Base-by-base conservation (phyloP, 192 early-diverging fungal genomes). In the Coemansia reversa region DNA sequence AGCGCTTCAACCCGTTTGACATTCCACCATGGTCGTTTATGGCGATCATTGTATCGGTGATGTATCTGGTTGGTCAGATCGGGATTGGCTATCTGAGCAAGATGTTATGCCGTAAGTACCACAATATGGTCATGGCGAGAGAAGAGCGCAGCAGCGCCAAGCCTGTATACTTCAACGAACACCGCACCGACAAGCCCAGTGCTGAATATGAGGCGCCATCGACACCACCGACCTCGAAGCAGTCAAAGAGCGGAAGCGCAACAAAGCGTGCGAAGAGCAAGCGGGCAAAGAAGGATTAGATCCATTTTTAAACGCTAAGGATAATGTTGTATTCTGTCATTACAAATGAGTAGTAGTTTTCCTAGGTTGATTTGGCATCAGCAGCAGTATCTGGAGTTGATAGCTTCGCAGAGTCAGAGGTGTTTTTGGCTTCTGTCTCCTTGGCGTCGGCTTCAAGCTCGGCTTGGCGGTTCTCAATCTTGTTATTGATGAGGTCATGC, bases 401-500 rank as follows among this genome's bases (percentile, higher is more conserved):
- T 6, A 52, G 23, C 53, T 64, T 55, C 2, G 56, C 20, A 28
- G 60, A 20, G 18, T 42, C 57, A 16, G 67, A 25, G 48, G 65
- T 25, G 51, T 23, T 54, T 61, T 81, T 81, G 20, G 62, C 52
- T 20, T 69, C 70, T 30, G 20, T 63, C 32, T 76, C 79, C 57
- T 64, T 70, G 9, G 60, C 62, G 7, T 82, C 75, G 5, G 63
- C 70, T 35, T 66, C 65, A 42, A 62, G 60, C 66, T 82, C 80
- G 12, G 70, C 75, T 48, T 79, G 73, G 52, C 76, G 72, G 66
- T 95, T 94, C 79, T 92, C 90, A 49, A 96, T 89, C 86, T 99
- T 99, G 84, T 99, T 99, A 70, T 94, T 91, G 69, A 99, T 98
- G 32, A 99, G 74, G 65, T 95, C 94, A 67, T 99, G 97, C 58